Evolutionary conservation across 345 rosid genomes (phyloP), one percentile per base, ranked within the genome.

Genomic region (Linum usitatissimum): DNA sequence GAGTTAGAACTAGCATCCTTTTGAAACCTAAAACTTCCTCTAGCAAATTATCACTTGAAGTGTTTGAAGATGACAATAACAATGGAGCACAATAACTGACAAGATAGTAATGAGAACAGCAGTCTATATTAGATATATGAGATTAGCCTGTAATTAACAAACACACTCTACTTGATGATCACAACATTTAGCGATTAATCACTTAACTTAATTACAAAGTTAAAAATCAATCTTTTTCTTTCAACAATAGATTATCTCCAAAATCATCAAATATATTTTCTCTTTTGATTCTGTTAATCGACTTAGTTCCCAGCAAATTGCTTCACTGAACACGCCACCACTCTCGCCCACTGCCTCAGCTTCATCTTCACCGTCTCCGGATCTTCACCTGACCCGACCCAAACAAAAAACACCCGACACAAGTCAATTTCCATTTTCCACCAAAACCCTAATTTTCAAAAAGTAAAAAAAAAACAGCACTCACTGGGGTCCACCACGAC

Each of bases 301-400:
- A n/a, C 42, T 6, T 30, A 10, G 8, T 10, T 75, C 40, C 90
- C 85, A 18, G 85, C 69, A 66, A 66, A 63, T 68, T 86, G 96
- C 31, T 74, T 76, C 62, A 85, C 87, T 56, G 90, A 85, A 62
- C 90, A 88, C 21, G 92, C 98, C 18, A 91, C 98, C 55, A 83
- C 79, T 72, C 77, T 88, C 0, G 96, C 98, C 98, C 98, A 91
- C 57, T 83, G 98, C 76, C 68, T 83, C 81, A 91, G 20, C 70
- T 76, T 88, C 66, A 63, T 48, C 86, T 88, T 91, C 73, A 86
- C 84, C 65, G 57, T 76, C 80, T 75, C 85, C 42, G 90, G 87
- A 75, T 79, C 95, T 53, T 86, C 87, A 65, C 85, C 98, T 91
- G 17, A 45, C 17, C 51, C 51, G 51, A 45, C 15, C 51, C 45